Percentiles rank a stretch among this genome's conserved stretches.
These are phyloP conservation scores for Flaveria floridana DNA, from an alignment of 140 eudicot genomes.

Conservation along the genomic window DNA sequence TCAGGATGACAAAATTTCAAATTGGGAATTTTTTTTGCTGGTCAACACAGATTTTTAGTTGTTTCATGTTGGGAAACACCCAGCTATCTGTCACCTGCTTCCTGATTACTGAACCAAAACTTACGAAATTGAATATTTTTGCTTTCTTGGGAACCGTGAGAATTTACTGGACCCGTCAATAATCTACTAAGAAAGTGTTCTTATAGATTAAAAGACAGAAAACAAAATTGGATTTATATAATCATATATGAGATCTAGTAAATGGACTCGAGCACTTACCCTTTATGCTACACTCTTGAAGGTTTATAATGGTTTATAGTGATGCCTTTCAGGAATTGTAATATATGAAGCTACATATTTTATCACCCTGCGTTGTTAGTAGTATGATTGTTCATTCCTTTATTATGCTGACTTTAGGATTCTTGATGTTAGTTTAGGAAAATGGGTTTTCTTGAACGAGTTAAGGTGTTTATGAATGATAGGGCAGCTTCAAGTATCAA, in stretches of 20 bases:
- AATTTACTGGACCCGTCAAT: neutral
- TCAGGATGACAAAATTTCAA: slow-evolving; percentile 1
- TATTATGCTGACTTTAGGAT: neutral
- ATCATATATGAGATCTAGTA: neutral
- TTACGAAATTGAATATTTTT: neutral
- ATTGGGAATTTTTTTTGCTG: slow-evolving; percentile 18
- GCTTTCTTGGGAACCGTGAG: neutral
- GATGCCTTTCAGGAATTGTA: neutral
- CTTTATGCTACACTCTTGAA: too few species aligned
- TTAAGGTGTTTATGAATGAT: neutral
- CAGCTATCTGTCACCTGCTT: slow-evolving; percentile 4
- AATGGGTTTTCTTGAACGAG: neutral
- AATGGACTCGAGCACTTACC: too few species aligned
- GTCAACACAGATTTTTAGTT: neutral
- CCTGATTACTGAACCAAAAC: neutral
- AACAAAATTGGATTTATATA: neutral
- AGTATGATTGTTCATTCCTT: slow-evolving; percentile 7
- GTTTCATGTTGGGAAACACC: slow-evolving; percentile 17
- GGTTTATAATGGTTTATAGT: neutral
- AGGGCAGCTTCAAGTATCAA: neutral
- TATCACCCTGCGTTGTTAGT: neutral
- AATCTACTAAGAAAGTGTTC: neutral
- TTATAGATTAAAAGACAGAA: neutral
- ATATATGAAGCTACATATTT: slow-evolving; percentile 4
- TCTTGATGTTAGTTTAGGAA: neutral